Percentiles rank a stretch among this genome's conserved stretches.
These are phyloP conservation scores for Raphanus sativus DNA, from an alignment of 345 rosid genomes.

Conservation along the genomic window DNA sequence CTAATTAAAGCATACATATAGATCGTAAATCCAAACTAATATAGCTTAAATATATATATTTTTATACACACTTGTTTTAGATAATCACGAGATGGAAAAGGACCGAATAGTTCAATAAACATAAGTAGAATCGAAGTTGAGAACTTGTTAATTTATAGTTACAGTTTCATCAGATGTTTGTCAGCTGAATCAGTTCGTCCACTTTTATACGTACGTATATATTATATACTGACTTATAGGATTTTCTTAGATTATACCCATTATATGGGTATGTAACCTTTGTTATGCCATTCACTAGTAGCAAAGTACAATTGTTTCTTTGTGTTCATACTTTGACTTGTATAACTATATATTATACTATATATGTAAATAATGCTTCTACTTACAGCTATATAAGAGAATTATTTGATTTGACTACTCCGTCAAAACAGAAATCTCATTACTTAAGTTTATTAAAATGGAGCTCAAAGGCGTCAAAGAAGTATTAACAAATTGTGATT, in stretches of 20 bases:
- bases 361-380: neutral
- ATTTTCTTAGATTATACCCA: neutral
- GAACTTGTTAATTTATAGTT: neutral
- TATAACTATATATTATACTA: neutral
- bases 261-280: neutral
- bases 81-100: neutral
- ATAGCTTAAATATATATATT: neutral
- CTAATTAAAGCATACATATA: neutral
- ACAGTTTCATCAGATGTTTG: neutral
- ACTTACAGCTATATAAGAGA: slow-evolving; percentile 22
- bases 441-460: slow-evolving; percentile 9
- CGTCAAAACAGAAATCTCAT: neutral
- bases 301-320: neutral
- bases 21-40: neutral
- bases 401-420: slow-evolving; percentile 34
- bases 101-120: neutral
- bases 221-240: neutral
- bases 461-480: slow-evolving; percentile 17
- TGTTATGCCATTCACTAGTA: neutral
- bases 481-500: slow-evolving; percentile 17
- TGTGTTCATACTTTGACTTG: slow-evolving; percentile 14
- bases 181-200: neutral
- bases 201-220: neutral
- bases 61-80: neutral
- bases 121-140: neutral